These are phyloP conservation scores for Nematodospora anomalae DNA, from an alignment of 1,139 yeast species.

Conservation along the genomic window DNA sequence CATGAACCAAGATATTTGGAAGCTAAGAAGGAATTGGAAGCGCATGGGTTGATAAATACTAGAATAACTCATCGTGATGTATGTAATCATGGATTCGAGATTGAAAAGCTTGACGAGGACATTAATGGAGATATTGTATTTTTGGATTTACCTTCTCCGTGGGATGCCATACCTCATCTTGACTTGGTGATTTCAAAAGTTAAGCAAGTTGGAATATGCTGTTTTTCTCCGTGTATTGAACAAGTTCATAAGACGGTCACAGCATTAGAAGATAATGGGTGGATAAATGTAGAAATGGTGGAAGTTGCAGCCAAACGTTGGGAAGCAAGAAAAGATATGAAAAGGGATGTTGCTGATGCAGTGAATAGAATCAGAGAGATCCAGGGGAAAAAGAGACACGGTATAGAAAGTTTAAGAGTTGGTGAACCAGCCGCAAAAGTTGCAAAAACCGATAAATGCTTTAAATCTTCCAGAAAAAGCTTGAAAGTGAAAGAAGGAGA, in stretches of 20 bases:
- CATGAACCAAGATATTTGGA: conserved; percentile 81
- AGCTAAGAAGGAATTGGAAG: conserved; percentile 73
- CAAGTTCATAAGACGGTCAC: conserved; percentile 88
- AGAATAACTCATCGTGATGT: conserved; percentile 88
- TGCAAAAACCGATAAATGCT: conserved; percentile 54
- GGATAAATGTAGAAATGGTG: conserved; percentile 91
- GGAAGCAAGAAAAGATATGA: conserved; percentile 92
- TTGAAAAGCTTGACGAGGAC: conserved; percentile 31
- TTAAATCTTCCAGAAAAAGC: conserved; percentile 91
- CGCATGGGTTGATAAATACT: conserved; percentile 62
- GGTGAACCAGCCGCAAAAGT: conserved; percentile 15
- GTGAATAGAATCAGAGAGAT: conserved; percentile 79
- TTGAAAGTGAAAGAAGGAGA: conserved; percentile 85
- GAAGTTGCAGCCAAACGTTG: conserved; percentile 84
- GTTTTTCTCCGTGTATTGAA: conserved; percentile 97
- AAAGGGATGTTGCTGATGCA: conserved; percentile 77
- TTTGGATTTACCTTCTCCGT: conserved; percentile 93
- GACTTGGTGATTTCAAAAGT: conserved; percentile 55
- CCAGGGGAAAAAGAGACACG: conserved; percentile 69
- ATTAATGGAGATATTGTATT: conserved; percentile 72
- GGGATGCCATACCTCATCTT: conserved; percentile 89
- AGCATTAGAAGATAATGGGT: conserved; percentile 71
- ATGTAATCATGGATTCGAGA: conserved; percentile 78
- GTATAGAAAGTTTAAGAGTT: conserved; percentile 61
- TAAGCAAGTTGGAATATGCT: conserved; percentile 70